These are phyloP conservation scores for Fagopyrum esculentum DNA, from an alignment of 148 eudicot genomes.

Conservation along the genomic window DNA sequence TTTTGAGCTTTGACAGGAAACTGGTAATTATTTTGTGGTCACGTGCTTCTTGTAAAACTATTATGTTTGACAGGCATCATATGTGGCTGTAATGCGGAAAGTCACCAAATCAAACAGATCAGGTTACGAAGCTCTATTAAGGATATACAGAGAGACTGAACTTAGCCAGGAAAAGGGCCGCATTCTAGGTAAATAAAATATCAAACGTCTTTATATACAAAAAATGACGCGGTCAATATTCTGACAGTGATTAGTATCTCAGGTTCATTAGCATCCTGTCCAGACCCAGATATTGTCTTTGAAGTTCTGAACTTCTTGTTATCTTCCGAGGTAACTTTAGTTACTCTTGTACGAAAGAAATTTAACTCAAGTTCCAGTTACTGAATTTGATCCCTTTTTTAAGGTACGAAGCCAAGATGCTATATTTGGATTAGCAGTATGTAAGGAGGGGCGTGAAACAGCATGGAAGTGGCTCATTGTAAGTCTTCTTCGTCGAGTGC, in stretches of 20 bases:
- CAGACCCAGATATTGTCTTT: constrained; percentile 66
- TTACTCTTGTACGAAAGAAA: background rate
- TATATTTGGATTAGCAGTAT: constrained; percentile 58
- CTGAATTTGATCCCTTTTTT: constrained; percentile 1
- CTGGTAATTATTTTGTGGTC: background rate
- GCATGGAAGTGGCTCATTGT: constrained; percentile 98
- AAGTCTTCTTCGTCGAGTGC: background rate
- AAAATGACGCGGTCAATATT: background rate
- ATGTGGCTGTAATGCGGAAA: constrained; percentile 78
- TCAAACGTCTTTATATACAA: background rate
- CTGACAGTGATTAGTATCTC: background rate
- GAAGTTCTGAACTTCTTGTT: constrained; percentile 81
- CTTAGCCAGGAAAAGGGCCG: constrained; percentile 93
- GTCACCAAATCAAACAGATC: constrained; percentile 55
- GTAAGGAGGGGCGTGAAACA: constrained; percentile 67
- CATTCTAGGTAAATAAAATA: constrained; percentile 45
- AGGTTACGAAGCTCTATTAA: constrained; percentile 69
- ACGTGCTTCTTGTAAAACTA: background rate
- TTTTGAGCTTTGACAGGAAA: background rate
- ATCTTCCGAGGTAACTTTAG: constrained; percentile 50
- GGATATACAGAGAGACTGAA: constrained; percentile 79
- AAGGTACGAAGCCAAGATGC: constrained; percentile 96
- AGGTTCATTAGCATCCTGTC: constrained; percentile 77
- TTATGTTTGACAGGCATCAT: constrained; percentile 52
- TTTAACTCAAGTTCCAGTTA: background rate